A percentile compares a stretch with the other conserved stretches of the same genome.
Evolutionary conservation across 495 filamentous ascomycete species (phyloP).

Genomic region (Trichodelitschia bisporula): DNA sequence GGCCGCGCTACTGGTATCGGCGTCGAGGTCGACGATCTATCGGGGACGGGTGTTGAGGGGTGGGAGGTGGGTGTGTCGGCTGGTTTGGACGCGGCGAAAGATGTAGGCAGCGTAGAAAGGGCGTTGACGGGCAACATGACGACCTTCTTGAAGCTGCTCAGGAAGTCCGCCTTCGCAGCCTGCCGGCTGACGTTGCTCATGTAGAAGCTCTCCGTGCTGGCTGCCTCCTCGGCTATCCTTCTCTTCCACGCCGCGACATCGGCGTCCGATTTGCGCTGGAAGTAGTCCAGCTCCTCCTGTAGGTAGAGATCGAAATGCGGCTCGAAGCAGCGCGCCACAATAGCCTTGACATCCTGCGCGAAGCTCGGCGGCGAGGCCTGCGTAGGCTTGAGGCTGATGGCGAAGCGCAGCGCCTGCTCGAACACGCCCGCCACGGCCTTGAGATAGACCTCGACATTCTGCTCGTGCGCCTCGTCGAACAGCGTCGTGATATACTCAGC

Average conservation of each 20-base stretch:
- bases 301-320: constrained; percentile 84
- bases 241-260: constrained; percentile 75
- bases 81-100: constrained; percentile 9
- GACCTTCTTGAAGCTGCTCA: constrained; percentile 94
- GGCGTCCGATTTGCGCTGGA: constrained; percentile 45
- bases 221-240: constrained; percentile 73
- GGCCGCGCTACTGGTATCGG: constrained; percentile 17
- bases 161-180: constrained; percentile 86
- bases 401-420: constrained; percentile 56
- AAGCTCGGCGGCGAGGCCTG: constrained; percentile 32
- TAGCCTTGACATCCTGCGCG: constrained; percentile 26
- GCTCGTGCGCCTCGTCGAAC: constrained; percentile 71
- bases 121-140: constrained; percentile 96
- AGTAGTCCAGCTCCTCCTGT: constrained; percentile 73
- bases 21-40: constrained; percentile 11
- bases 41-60: constrained; percentile 21
- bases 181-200: constrained; percentile 88
- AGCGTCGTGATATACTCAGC: constrained; percentile 66
- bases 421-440: constrained; percentile 72
- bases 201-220: constrained; percentile 73
- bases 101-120: constrained; percentile 28
- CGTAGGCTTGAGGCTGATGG: constrained; percentile 37
- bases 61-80: constrained; percentile 19
- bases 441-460: constrained; percentile 52
- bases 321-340: constrained; percentile 55